These are phyloP conservation scores for Eremochloa ophiuroides DNA, from an alignment of 176 grass and related monocot species.

Conservation along the genomic window DNA sequence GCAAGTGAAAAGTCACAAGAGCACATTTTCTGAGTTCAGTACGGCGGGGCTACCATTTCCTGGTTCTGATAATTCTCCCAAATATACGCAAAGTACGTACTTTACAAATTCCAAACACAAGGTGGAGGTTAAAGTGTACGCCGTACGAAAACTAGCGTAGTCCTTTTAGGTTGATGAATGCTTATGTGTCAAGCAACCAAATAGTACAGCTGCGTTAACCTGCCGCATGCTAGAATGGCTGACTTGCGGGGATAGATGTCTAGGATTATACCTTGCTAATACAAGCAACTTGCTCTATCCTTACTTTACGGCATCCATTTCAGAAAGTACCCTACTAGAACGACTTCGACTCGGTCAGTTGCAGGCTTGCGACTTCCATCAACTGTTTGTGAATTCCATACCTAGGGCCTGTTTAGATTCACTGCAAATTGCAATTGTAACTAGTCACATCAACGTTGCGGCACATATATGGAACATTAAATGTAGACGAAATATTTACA, in stretches of 20 bases:
- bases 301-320: background rate
- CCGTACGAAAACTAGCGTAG: background rate
- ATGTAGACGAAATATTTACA: too few relatives aligned
- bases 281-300: background rate
- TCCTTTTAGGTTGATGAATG: slow-evolving; percentile 20
- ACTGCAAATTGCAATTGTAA: too few relatives aligned
- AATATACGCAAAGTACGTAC: too few relatives aligned
- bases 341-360: background rate
- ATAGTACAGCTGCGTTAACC: slow-evolving; percentile 14
- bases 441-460: too few relatives aligned
- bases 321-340: background rate
- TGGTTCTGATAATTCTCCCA: too few relatives aligned
- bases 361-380: background rate
- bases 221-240: background rate
- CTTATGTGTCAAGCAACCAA: slow-evolving; percentile 9
- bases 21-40: too few relatives aligned
- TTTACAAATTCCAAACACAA: too few relatives aligned
- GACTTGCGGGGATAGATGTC: slow-evolving; percentile 5
- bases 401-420: background rate
- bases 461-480: too few relatives aligned
- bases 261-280: background rate
- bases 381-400: background rate
- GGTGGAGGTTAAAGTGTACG: background rate
- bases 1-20: too few relatives aligned
- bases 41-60: too few relatives aligned